Percentiles rank a stretch among this genome's conserved stretches.
These are phyloP conservation scores for Teratosphaeria epicoccoides DNA, from an alignment of 2,329 filamentous ascomycete genomes.

Conservation along the genomic window DNA sequence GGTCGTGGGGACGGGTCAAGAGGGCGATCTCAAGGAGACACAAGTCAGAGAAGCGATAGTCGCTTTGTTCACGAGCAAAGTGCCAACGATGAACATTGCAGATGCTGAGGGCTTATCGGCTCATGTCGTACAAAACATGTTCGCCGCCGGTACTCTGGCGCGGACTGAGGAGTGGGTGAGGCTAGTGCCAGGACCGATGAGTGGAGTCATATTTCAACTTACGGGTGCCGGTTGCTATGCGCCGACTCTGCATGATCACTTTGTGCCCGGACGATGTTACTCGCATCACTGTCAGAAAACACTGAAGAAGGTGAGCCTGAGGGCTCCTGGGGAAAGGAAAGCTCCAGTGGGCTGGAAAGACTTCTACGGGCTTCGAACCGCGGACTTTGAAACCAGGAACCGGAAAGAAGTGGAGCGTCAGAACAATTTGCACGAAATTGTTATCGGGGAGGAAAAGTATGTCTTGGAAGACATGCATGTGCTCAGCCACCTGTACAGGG, in stretches of 20 bases:
- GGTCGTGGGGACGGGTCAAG: conserved; percentile 66
- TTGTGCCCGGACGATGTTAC: conserved; percentile 70
- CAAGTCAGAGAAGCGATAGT: conserved; percentile 80
- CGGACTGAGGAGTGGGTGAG: conserved; percentile 97
- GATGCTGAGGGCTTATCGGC: conserved; percentile 82
- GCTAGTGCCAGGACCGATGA: conserved; percentile 68
- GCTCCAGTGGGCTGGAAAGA: conserved; percentile 67
- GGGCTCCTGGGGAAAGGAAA: conserved; percentile 48
- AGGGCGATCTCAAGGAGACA: conserved; percentile 74
- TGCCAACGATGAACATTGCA: conserved; percentile 96
- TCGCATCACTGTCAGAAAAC: conserved; percentile 89
- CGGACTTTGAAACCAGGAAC: conserved; percentile 57
- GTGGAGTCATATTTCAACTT: conserved; percentile 85
- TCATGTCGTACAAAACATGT: conserved; percentile 69
- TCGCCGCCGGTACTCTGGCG: conserved; percentile 63
- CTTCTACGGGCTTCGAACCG: conserved; percentile 74
- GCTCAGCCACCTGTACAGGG: conserved; percentile 72
- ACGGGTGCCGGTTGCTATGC: conserved; percentile 89
- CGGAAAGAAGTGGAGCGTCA: conserved; percentile 89
- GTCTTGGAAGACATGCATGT: conserved; percentile 76
- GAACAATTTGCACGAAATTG: conserved; percentile 89
- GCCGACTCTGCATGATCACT: conserved; percentile 62
- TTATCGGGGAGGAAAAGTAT: conserved; percentile 83
- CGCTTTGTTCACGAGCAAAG: conserved; percentile 82
- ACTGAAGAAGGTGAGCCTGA: conserved; percentile 84